Evolutionary conservation across 75 land plant species (phyloP), one percentile per base, ranked within the genome.

Genomic region (Sequoiadendron giganteum): DNA sequence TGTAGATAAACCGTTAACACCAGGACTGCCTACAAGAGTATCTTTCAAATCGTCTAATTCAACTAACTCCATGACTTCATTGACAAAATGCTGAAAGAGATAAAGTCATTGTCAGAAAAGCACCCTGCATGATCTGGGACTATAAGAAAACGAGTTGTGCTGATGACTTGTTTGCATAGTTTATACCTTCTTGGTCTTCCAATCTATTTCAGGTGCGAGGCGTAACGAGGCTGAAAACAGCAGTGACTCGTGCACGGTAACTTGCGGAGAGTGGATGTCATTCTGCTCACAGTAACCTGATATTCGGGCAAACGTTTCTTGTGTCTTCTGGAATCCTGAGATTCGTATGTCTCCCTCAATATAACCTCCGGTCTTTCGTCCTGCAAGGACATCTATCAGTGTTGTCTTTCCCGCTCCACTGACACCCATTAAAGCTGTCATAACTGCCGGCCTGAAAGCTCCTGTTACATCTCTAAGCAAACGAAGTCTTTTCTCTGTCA

Each of bases 341-440:
- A 95, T 88, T 10, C 25, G 88, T 38, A 95, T 94, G 68, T n/a
- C 82, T 38, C 96, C 95, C 3, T 92, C 91, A 39, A 93, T 94
- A 58, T 95, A 94, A 78, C 95, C 96, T 81, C 96, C 96, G 11
- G 95, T 95, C 88, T 95, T 95, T 79, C 96, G 90, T 14, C 96
- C 95, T 16, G 96, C 94, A 55, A 95, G 85, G 14, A 94, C 96
- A 91, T 95, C 95, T 95, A 95, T 93, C 5, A 95, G 79, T 36
- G 96, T 95, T 10, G 95, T 95, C 76, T 95, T 95, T 14, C 96
- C 95, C 21, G 95, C 96, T n/a, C 96, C 96, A 88, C 96, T 95
- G 16, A 94, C 94, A 18, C 96, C 96, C 93, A 95, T 91, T 30
- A 95, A 58, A n/a, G 95, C 95, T 83, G 95, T 95, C 21, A 94